Evolutionary conservation across 441 rosid genomes (phyloP), one percentile per base, ranked within the genome.

Genomic region (Rhodomyrtus psidioides): DNA sequence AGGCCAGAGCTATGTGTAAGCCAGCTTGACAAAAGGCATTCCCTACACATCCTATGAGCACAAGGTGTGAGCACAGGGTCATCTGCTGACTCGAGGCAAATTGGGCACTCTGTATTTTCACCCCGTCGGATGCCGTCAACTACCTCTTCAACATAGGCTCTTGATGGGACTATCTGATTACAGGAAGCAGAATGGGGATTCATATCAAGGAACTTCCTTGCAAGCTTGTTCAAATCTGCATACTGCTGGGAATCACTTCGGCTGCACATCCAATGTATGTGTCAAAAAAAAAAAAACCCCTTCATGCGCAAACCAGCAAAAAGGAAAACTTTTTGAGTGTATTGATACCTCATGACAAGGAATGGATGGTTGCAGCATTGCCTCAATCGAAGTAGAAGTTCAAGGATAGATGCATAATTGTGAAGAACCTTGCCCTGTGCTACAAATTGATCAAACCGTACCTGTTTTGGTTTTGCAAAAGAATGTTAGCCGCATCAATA

Each of bases 351-450:
- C 94, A 93, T 91, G 75, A 94, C 96, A 79, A 94, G 96, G 87
- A 89, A 95, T 15, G 95, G 96, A 70, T 94, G 95, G 90, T 95
- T 93, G 92, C 97, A 95, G 84, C 97, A 93, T 82, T 95, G 95
- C 90, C 97, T 93, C 87, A 93, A 81, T 81, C 97, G 93, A 87
- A 94, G 96, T 54, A 93, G 90, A 83, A 94, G 92, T 92, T 94
- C 96, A 12, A 95, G 93, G 86, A 95, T 94, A 81, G 87, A 89
- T 82, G 94, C 96, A 87, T 91, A 92, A 89, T 95, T 94, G 89
- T 93, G 95, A 86, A 93, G 95, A 89, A 93, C 95, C 90, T 90
- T 94, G 57, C 95, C 98, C 91, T 93, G 92, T 65, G 94, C 98
- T 81, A 93, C 94, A 87, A 93, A 94, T 86, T 92, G 93, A 74